These are phyloP conservation scores for Xylaria sp. DNA, from an alignment of 2,329 filamentous ascomycete species.

Conservation along the genomic window DNA sequence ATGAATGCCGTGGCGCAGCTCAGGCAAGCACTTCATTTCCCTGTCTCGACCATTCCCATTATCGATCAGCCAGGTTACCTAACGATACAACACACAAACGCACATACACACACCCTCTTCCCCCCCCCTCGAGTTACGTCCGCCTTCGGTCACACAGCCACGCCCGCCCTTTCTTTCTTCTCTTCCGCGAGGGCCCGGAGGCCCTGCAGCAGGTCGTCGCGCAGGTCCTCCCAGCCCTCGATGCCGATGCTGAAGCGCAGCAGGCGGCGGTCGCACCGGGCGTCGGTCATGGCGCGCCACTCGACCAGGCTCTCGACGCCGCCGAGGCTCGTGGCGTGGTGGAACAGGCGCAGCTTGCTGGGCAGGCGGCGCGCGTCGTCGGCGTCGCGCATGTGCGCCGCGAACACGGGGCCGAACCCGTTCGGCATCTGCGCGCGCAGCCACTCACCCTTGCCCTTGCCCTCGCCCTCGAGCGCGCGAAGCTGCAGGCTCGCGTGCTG, in stretches of 20 bases:
- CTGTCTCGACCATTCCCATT: too few species aligned
- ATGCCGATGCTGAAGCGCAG: slow-evolving; percentile 84
- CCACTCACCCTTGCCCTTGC: slow-evolving; percentile 66
- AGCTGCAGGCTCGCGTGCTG: slow-evolving; percentile 81
- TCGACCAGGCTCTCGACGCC: slow-evolving; percentile 96
- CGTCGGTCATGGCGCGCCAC: slow-evolving; percentile 91
- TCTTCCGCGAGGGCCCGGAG: slow-evolving; percentile 58
- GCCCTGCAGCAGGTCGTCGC: slow-evolving; percentile 70
- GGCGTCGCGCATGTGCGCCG: slow-evolving; percentile 65
- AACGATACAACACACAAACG: not conserved
- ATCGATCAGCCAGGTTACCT: too few species aligned
- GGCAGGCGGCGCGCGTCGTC: slow-evolving; percentile 70
- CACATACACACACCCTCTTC: not conserved
- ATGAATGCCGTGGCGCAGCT: too few species aligned
- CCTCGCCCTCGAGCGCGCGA: slow-evolving; percentile 54
- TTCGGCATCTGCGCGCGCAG: slow-evolving; percentile 85
- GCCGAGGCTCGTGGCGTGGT: slow-evolving; percentile 91
- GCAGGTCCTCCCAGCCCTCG: slow-evolving; percentile 84
- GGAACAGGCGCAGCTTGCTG: slow-evolving; percentile 78
- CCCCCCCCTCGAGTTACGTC: too few species aligned
- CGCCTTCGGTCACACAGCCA: slow-evolving; percentile 2
- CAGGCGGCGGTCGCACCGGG: slow-evolving; percentile 68
- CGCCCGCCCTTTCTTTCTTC: slow-evolving; percentile 28
- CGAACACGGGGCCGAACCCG: slow-evolving; percentile 88
- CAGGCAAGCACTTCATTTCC: too few species aligned